Percentiles rank a stretch among this genome's conserved stretches.
Evolutionary conservation across 2,329 filamentous ascomycete species (phyloP).

Genomic region (Arthrinium phaeospermum): DNA sequence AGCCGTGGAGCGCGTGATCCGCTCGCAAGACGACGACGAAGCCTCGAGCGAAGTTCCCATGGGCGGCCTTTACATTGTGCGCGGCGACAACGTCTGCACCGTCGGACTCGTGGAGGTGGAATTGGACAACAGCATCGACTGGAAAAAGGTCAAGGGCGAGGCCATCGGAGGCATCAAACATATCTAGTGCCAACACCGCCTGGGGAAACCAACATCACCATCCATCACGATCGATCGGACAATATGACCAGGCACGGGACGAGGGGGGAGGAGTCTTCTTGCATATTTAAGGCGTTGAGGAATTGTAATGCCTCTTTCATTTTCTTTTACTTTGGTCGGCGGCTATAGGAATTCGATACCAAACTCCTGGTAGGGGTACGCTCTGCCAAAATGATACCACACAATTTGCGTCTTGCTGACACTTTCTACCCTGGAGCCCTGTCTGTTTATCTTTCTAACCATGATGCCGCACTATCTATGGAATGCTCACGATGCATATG

Average conservation of each 20-base stretch:
- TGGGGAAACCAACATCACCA: neutral
- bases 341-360: conserved; percentile 14
- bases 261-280: conserved; percentile 21
- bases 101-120: conserved; percentile 90
- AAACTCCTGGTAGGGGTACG: conserved; percentile 33
- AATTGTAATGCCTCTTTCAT: conserved; percentile 17
- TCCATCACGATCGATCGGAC: conserved; percentile 18
- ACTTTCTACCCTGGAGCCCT: conserved; percentile 26
- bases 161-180: conserved; percentile 88
- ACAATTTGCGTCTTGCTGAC: conserved; percentile 35
- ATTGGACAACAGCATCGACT: conserved; percentile 89
- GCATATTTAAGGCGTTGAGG: conserved; percentile 25
- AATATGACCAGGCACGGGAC: neutral
- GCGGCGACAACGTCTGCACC: conserved; percentile 92
- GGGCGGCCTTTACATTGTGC: conserved; percentile 89
- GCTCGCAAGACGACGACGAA: conserved; percentile 81
- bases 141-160: conserved; percentile 85
- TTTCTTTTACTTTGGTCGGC: conserved; percentile 28
- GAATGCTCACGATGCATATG: neutral
- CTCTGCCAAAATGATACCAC: conserved; percentile 41
- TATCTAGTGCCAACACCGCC: conserved; percentile 40
- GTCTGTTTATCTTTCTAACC: neutral
- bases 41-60: conserved; percentile 80
- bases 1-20: conserved; percentile 89
- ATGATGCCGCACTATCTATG: neutral